Percentiles rank a stretch among this genome's conserved stretches.
These are phyloP conservation scores for Roridomyces roridus DNA, from an alignment of 768 basidiomycete species.

Conservation along the genomic window DNA sequence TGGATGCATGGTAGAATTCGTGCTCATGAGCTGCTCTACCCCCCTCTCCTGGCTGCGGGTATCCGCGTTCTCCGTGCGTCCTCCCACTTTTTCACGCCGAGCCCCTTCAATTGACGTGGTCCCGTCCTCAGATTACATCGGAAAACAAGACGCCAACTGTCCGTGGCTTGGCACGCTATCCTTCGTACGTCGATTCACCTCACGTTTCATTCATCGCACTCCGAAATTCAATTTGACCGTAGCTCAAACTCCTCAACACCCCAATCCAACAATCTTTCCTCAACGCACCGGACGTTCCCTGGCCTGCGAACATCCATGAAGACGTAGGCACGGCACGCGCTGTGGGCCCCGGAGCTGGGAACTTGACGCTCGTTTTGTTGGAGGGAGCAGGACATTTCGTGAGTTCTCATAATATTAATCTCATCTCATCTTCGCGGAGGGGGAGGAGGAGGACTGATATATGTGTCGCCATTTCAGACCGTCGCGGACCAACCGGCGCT, in stretches of 20 bases:
- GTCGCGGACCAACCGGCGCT: slow-evolving; percentile 29
- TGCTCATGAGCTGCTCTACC: slow-evolving; percentile 29
- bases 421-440: neutral
- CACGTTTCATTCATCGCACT: neutral
- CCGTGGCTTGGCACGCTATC: slow-evolving; percentile 35
- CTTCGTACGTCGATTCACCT: slow-evolving; percentile 19
- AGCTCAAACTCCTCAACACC: slow-evolving; percentile 31
- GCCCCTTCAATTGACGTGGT: neutral
- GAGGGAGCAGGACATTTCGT: slow-evolving; percentile 41
- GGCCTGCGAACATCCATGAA: too few relatives aligned
- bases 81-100: neutral
- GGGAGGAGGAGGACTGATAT: slow-evolving; percentile 1
- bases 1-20: neutral
- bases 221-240: neutral
- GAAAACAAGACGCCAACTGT: slow-evolving; percentile 34
- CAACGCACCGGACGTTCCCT: slow-evolving; percentile 32
- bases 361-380: slow-evolving; percentile 36
- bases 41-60: slow-evolving; percentile 30
- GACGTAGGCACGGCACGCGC: slow-evolving; percentile 32
- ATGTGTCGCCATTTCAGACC: too few relatives aligned
- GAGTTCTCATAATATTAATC: slow-evolving; percentile 2
- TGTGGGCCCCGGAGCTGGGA: slow-evolving; percentile 36
- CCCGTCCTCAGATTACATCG: slow-evolving; percentile 36
- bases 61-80: slow-evolving; percentile 33
- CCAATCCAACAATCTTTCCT: slow-evolving; percentile 34